Conservation (phyloP, 1,284 basidiomycete species). For the Porphyrellus sp. region DNA sequence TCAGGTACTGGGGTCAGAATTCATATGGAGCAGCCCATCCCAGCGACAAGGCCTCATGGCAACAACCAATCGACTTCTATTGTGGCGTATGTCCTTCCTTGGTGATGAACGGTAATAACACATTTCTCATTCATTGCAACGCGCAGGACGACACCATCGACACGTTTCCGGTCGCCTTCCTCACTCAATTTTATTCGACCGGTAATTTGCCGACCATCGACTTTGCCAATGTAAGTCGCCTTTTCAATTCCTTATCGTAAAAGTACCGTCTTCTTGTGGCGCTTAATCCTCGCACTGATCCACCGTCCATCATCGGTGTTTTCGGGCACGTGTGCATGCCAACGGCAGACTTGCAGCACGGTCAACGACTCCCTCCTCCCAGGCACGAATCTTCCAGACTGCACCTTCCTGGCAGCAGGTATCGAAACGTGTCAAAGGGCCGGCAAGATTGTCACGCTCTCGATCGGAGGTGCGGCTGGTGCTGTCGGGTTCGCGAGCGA, state of each 20-base stretch:
- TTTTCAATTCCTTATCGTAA: neutral
- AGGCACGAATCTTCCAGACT: constrained; percentile 56
- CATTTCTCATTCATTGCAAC: neutral
- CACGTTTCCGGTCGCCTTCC: constrained; percentile 57
- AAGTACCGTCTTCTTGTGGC: neutral
- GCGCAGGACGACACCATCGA: constrained; percentile 17
- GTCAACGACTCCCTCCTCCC: constrained; percentile 42
- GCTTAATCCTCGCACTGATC: constrained; percentile 1
- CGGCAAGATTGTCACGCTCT: constrained; percentile 65
- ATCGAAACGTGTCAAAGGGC: constrained; percentile 60
- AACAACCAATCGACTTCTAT: constrained; percentile 33
- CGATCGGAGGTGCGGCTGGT: constrained; percentile 61
- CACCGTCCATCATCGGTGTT: neutral
- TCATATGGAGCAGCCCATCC: constrained; percentile 24
- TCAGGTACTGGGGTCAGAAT: constrained; percentile 34
- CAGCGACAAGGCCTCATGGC: constrained; percentile 16
- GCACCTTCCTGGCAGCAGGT: constrained; percentile 50
- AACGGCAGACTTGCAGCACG: constrained; percentile 49
- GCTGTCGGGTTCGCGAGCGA: constrained; percentile 51
- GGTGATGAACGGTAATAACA: neutral
- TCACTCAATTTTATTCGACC: constrained; percentile 53
- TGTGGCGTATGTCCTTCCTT: constrained; percentile 20
- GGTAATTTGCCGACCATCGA: constrained; percentile 58
- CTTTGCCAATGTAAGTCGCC: constrained; percentile 53
- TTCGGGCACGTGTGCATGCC: neutral